Evolutionary conservation across 176 grass and related monocot species (phyloP), one percentile per base, ranked within the genome.

Genomic region (Oryza rufipogon): DNA sequence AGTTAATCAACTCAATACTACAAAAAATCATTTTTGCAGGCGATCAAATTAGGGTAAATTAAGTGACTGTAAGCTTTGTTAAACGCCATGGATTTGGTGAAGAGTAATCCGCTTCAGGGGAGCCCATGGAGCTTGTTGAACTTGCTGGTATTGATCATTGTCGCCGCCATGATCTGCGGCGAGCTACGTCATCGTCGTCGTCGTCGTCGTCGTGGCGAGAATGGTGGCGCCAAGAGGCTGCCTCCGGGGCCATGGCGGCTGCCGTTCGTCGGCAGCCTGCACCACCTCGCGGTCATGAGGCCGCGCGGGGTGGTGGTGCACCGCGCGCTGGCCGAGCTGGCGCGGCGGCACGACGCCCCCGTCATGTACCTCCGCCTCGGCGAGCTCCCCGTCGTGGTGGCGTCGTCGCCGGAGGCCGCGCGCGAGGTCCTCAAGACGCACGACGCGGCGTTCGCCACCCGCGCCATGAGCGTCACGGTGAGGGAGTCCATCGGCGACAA

Each of bases 311-410:
- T 11, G 13, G 48, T 51, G 48, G 11, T 34, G 26, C 83, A 86
- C 51, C 74, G 66, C 14, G 3, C 75, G 30, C 28, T 86, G 25
- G 32, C 47, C 9, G 64, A 47, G 51, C 42, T 86, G 5, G 44
- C 83, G 19, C 38, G 69, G 32, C 30, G 65, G 83, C 11, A 3
- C 48, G 56, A 44, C 20, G 70, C 54, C 28, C 85, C 85, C 28
- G 9, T 81, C 4, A 87, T 87, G 70, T 54, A 74, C 64, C 78
- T 87, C 63, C 36, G 28, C 17, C 44, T 87, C 32, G 85, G 85
- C 47, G 69, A 81, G 22, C 22, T 87, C 64, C 33, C 67, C 12
- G 80, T 48, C 64, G 39, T 87, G 30, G 25, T 87, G 64, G 15
- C 65, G 70, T 75, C 85, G n/a, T 68, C 85, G 12, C 5, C 70